phyloP scores from a whole-genome alignment of 768 basidiomycete genomes.

The Tricholoma sp. region DNA sequence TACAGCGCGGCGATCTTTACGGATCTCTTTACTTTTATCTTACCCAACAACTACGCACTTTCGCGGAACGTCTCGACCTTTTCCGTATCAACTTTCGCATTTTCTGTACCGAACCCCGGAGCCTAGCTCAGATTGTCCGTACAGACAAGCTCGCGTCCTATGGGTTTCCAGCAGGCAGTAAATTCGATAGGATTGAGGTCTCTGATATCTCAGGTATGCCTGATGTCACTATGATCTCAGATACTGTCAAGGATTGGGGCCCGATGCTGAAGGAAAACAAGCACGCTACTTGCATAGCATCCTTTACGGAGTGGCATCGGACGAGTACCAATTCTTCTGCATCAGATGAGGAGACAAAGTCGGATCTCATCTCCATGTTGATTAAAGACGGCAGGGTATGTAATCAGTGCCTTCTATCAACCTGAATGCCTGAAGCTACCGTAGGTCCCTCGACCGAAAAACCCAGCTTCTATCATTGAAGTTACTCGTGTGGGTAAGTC shows the following conservation, averaged over 20 bases:
- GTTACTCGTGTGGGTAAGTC: too few relatives aligned
- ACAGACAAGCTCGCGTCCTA: too few relatives aligned
- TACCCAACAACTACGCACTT: background rate
- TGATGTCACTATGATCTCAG: background rate
- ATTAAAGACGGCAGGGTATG: background rate
- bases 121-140: too few relatives aligned
- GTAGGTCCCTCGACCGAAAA: too few relatives aligned
- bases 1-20: background rate
- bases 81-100: background rate
- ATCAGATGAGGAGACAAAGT: background rate
- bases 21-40: too few relatives aligned
- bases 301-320: background rate
- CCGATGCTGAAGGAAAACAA: background rate
- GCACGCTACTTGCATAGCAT: background rate
- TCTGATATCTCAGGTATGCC: too few relatives aligned
- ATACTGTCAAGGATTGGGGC: background rate
- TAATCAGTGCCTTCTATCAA: background rate
- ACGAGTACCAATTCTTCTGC: background rate
- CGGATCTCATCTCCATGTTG: background rate
- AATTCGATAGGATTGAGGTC: too few relatives aligned
- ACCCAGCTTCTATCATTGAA: too few relatives aligned
- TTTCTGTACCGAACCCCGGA: background rate
- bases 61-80: background rate
- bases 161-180: too few relatives aligned
- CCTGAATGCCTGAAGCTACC: too few relatives aligned